These are phyloP conservation scores for Russula virescens DNA, from an alignment of 768 basidiomycete species.

Conservation along the genomic window DNA sequence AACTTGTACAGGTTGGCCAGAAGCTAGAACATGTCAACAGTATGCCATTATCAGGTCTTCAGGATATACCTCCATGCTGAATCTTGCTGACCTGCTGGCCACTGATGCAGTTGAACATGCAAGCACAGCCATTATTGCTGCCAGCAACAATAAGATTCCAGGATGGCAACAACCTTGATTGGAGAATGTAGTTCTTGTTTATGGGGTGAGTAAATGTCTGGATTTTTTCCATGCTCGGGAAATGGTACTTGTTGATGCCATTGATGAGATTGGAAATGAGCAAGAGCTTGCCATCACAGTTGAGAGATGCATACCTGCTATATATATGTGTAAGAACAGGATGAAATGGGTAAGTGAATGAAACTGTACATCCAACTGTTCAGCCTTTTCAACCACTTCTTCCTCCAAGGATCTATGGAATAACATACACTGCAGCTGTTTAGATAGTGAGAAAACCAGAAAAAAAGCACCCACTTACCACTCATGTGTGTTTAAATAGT, in stretches of 20 bases:
- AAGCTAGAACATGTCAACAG: neutral
- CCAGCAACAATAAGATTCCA: slow-evolving; percentile 1
- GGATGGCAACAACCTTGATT: neutral
- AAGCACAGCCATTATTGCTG: neutral
- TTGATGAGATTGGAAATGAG: neutral
- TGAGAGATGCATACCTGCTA: neutral
- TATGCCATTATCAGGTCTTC: neutral
- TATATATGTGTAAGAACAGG: neutral
- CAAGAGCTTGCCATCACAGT: neutral
- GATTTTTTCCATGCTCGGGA: slow-evolving; percentile 2
- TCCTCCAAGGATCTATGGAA: no score
- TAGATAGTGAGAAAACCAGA: neutral
- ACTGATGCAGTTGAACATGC: slow-evolving; percentile 4
- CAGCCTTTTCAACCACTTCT: slow-evolving; percentile 5
- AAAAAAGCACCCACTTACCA: neutral
- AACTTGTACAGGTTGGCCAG: neutral
- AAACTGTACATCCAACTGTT: slow-evolving; percentile 1
- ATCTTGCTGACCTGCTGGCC: slow-evolving; percentile 4
- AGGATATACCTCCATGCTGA: no score
- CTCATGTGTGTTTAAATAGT: neutral
- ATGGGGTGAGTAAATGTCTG: neutral
- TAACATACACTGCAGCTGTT: neutral
- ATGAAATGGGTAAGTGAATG: neutral
- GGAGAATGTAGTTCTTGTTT: neutral
- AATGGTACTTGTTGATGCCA: neutral